phyloP scores from a whole-genome alignment of 768 basidiomycete species.

The Suillus discolor region DNA sequence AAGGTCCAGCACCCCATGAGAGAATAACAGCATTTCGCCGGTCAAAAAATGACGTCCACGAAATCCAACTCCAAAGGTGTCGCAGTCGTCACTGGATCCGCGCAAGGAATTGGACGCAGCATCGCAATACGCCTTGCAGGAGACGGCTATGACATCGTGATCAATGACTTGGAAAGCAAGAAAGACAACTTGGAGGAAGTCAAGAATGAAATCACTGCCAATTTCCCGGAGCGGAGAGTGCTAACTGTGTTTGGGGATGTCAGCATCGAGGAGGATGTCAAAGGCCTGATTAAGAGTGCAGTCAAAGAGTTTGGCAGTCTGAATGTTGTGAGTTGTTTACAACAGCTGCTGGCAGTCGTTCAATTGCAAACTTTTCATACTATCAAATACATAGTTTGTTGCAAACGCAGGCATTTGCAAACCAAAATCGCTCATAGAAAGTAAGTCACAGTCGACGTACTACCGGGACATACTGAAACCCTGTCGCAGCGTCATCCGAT shows the following conservation, averaged over 20 bases:
- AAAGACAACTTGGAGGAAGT: slow-evolving; percentile 18
- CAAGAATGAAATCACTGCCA: slow-evolving; percentile 19
- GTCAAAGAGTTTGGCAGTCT: slow-evolving; percentile 30
- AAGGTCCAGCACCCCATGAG: not conserved
- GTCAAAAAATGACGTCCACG: not conserved
- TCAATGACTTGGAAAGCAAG: slow-evolving; percentile 36
- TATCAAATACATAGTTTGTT: slow-evolving; percentile 15
- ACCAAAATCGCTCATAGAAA: slow-evolving; percentile 15
- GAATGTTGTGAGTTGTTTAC: slow-evolving; percentile 34
- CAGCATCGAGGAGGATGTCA: slow-evolving; percentile 32
- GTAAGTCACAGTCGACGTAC: slow-evolving; percentile 15
- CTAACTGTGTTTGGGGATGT: slow-evolving; percentile 26
- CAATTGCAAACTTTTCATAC: not conserved
- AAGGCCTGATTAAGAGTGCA: slow-evolving; percentile 28
- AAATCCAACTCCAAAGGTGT: slow-evolving; percentile 24
- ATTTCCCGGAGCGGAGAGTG: slow-evolving; percentile 14
- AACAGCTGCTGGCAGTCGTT: not conserved
- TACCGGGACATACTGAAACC: not conserved
- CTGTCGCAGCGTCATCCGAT: slow-evolving; percentile 30
- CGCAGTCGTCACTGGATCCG: slow-evolving; percentile 35
- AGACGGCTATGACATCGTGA: slow-evolving; percentile 38
- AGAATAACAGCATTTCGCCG: not conserved
- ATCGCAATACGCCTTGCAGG: slow-evolving; percentile 39
- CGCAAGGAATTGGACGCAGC: slow-evolving; percentile 34
- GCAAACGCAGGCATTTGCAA: slow-evolving; percentile 26